Percentiles rank a stretch among this genome's conserved stretches.
phyloP scores from a whole-genome alignment of 1,284 basidiomycete genomes.

The Trametes versicolor region DNA sequence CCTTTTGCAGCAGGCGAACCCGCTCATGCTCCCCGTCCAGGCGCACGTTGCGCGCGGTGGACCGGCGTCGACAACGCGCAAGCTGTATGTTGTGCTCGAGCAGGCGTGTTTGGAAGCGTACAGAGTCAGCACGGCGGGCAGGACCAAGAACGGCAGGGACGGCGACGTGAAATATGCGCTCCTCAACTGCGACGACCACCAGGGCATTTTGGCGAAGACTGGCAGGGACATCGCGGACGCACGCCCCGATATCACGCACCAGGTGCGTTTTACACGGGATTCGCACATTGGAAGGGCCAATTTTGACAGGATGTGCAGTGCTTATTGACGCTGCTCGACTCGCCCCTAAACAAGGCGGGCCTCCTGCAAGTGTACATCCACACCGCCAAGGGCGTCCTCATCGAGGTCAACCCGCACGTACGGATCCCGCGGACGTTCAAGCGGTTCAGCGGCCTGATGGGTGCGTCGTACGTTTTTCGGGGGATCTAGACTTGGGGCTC shows the following conservation, averaged over 20 bases:
- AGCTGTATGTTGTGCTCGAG: conserved; percentile 91
- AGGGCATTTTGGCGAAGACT: conserved; percentile 97
- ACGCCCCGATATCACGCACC: conserved; percentile 98
- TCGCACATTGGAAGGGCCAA: not conserved
- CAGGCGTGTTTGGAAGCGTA: conserved; percentile 97
- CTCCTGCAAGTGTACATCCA: conserved; percentile 98
- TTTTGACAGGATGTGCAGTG: conserved; percentile 65
- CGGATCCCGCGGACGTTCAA: conserved; percentile 99
- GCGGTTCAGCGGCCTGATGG: conserved; percentile 98
- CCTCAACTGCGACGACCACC: conserved; percentile 99
- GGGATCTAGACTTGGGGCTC: not conserved
- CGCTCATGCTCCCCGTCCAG: conserved; percentile 82
- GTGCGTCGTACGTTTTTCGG: conserved; percentile 56
- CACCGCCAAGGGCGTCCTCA: conserved; percentile 95
- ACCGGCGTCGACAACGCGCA: conserved; percentile 59
- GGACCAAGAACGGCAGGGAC: conserved; percentile 60
- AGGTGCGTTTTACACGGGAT: conserved; percentile 63
- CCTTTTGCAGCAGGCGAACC: conserved; percentile 63
- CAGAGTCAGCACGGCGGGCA: conserved; percentile 74
- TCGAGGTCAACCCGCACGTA: conserved; percentile 98
- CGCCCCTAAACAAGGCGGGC: conserved; percentile 97
- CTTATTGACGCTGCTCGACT: conserved; percentile 95
- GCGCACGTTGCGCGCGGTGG: conserved; percentile 78
- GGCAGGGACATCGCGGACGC: conserved; percentile 98
- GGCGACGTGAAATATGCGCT: conserved; percentile 96